phyloP scores from a whole-genome alignment of 345 rosid species.

The Brassica carinata region DNA sequence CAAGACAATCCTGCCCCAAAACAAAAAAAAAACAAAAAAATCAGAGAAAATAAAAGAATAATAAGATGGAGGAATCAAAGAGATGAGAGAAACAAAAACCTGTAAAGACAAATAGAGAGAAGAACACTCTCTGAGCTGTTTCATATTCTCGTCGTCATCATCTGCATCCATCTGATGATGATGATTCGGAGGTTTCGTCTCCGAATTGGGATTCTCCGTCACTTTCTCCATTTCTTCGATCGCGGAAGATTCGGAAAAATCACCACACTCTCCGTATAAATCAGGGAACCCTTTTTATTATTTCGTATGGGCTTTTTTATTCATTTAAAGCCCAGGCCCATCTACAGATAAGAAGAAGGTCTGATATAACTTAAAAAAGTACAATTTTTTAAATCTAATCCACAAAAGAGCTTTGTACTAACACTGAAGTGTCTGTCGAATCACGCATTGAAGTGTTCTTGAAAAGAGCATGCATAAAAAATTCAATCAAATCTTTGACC shows the following conservation, averaged over 20 bases:
- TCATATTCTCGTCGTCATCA: slow-evolving; percentile 83
- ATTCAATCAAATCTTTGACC: background rate
- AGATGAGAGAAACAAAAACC: slow-evolving; percentile 39
- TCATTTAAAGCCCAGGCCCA: slow-evolving; percentile 23
- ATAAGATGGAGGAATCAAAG: background rate
- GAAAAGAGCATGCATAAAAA: background rate
- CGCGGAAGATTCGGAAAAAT: background rate
- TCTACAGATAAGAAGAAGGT: background rate
- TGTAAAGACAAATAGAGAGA: slow-evolving; percentile 69
- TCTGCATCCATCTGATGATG: slow-evolving; percentile 70
- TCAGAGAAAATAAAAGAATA: background rate
- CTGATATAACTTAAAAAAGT: background rate
- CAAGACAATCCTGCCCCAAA: slow-evolving; percentile 67
- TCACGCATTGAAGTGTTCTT: background rate
- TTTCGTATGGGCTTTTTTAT: slow-evolving; percentile 11
- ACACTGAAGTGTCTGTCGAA: background rate
- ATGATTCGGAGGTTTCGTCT: slow-evolving; percentile 42
- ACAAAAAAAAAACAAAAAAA: background rate
- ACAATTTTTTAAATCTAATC: background rate
- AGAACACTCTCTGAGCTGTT: slow-evolving; percentile 83
- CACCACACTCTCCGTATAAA: no score
- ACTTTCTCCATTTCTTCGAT: slow-evolving; percentile 27
- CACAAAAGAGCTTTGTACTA: slow-evolving; percentile 7
- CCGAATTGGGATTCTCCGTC: slow-evolving; percentile 12
- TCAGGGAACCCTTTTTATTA: no score